Percentiles rank a stretch among this genome's conserved stretches.
phyloP scores from a whole-genome alignment of 1,139 yeast species.

The Candida gigantensis region DNA sequence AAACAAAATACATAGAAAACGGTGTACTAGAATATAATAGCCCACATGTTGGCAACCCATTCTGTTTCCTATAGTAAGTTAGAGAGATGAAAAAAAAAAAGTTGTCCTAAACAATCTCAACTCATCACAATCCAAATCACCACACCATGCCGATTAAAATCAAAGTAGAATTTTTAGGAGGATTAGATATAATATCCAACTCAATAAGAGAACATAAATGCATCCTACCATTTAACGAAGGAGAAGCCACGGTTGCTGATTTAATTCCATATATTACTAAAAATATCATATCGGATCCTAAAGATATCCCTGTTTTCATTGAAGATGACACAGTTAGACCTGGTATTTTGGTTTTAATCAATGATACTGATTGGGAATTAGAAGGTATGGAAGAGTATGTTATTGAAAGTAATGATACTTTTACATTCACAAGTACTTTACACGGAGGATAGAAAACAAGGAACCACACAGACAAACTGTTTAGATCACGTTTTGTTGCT shows the following conservation, averaged over 20 bases:
- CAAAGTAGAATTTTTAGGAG: constrained; percentile 59
- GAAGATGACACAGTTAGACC: constrained; percentile 85
- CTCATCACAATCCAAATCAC: not conserved
- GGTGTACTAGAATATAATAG: too few species aligned
- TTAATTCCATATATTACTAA: constrained; percentile 57
- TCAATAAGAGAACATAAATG: constrained; percentile 52
- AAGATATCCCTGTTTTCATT: constrained; percentile 71
- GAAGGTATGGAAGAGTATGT: constrained; percentile 85
- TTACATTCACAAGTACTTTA: constrained; percentile 87
- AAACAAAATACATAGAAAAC: too few species aligned
- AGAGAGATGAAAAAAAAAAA: constrained; percentile 1
- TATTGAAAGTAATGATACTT: constrained; percentile 71
- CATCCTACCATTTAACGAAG: constrained; percentile 39
- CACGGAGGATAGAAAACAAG: constrained; percentile 94
- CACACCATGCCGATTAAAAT: constrained; percentile 27
- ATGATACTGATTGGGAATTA: constrained; percentile 96
- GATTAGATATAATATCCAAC: constrained; percentile 65
- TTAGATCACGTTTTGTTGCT: too few species aligned
- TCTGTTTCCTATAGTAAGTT: too few species aligned
- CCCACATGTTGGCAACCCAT: too few species aligned
- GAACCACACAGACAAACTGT: too few species aligned
- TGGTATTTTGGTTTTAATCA: constrained; percentile 86
- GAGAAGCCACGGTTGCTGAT: constrained; percentile 54
- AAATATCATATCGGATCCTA: constrained; percentile 58
- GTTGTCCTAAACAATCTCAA: not conserved